Conservation (phyloP, 768 basidiomycete species). For the Myochromella boudieri region DNA sequence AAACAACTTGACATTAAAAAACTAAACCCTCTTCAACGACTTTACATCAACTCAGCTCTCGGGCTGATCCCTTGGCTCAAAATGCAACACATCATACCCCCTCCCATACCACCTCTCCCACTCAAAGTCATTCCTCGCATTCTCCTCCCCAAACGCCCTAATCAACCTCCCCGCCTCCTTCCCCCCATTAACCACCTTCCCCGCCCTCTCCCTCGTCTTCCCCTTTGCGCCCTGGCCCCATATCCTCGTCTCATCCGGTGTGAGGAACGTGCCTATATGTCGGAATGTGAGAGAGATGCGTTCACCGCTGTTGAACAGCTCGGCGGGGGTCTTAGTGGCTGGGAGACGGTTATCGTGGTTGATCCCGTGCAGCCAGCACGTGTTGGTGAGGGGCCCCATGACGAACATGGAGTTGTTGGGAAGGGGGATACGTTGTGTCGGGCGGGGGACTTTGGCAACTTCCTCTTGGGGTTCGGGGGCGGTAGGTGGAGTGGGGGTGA, state of each 20-base stretch:
- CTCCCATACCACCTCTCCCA: slow-evolving; percentile 65
- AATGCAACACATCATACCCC: slow-evolving; percentile 70
- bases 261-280: slow-evolving; percentile 72
- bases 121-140: slow-evolving; percentile 64
- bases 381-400: slow-evolving; percentile 72
- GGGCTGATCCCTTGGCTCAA: no score
- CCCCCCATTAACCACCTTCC: slow-evolving; percentile 48
- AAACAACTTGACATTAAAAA: no score
- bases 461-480: slow-evolving; percentile 1
- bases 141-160: slow-evolving; percentile 69
- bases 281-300: slow-evolving; percentile 58
- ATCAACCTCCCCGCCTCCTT: slow-evolving; percentile 50
- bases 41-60: no score
- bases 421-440: slow-evolving; percentile 64
- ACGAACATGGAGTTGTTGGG: slow-evolving; percentile 86
- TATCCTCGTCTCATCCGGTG: slow-evolving; percentile 45
- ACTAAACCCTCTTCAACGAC: no score
- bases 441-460: slow-evolving; percentile 9
- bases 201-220: slow-evolving; percentile 54
- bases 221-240: slow-evolving; percentile 71
- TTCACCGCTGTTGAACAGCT: slow-evolving; percentile 32
- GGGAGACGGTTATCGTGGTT: slow-evolving; percentile 71
- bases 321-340: slow-evolving; percentile 49
- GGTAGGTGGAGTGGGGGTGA: no score
- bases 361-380: slow-evolving; percentile 75